These are phyloP conservation scores for Desmodesmus armatus DNA, from an alignment of 139 green algal genomes.

Conservation along the genomic window DNA sequence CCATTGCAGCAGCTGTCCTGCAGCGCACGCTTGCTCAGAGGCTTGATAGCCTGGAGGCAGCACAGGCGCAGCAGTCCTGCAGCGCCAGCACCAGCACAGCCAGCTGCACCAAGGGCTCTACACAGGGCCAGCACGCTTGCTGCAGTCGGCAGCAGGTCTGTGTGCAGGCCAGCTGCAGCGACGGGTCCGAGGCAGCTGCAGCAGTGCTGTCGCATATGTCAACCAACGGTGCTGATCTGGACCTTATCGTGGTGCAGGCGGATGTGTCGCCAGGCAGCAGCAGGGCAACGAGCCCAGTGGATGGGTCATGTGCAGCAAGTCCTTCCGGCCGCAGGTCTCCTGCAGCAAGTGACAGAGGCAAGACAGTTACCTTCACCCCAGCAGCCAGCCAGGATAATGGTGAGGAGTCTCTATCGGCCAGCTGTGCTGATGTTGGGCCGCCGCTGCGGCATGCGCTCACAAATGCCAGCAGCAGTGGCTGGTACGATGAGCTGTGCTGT, in stretches of 20 bases:
- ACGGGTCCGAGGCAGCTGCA: not conserved
- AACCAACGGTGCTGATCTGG: not conserved
- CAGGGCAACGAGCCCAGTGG: not conserved
- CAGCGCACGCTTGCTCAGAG: not conserved
- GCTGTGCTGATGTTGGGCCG: too few species aligned
- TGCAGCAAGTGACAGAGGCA: too few species aligned
- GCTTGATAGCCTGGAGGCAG: not conserved
- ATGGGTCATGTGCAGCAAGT: too few species aligned
- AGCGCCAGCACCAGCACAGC: not conserved
- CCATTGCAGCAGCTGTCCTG: conserved; percentile 31
- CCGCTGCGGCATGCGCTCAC: too few species aligned
- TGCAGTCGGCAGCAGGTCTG: not conserved
- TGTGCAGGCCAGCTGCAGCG: not conserved
- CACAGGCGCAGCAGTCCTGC: not conserved
- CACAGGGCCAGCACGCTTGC: not conserved
- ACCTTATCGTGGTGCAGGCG: not conserved
- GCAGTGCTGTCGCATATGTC: not conserved
- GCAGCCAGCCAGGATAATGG: too few species aligned
- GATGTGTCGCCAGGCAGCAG: not conserved
- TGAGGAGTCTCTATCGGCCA: too few species aligned
- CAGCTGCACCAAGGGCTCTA: not conserved
- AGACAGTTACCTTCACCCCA: too few species aligned
- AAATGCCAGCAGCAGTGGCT: not conserved
- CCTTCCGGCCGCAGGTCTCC: too few species aligned
- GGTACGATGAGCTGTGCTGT: conserved; percentile 31